These are phyloP conservation scores for Aspergillus jensenii DNA, from an alignment of 2,329 filamentous ascomycete genomes.

Conservation along the genomic window DNA sequence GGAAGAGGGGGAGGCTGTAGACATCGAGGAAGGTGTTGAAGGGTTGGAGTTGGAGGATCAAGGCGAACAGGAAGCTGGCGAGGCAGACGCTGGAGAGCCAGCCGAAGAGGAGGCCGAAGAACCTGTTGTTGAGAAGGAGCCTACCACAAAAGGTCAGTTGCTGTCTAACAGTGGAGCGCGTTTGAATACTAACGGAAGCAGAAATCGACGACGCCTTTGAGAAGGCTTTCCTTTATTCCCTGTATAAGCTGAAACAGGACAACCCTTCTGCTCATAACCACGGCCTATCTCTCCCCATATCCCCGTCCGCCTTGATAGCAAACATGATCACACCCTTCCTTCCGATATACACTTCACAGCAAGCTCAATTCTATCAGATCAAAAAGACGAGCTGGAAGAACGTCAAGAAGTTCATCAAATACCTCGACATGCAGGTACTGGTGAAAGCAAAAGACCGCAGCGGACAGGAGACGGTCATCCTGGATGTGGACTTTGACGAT, in stretches of 20 bases:
- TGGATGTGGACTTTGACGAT: slow-evolving; percentile 66
- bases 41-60: slow-evolving; percentile 37
- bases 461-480: slow-evolving; percentile 62
- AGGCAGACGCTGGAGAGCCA: slow-evolving; percentile 14
- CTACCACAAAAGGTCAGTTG: slow-evolving; percentile 56
- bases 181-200: slow-evolving; percentile 29
- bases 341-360: slow-evolving; percentile 56
- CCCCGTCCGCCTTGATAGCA: slow-evolving; percentile 63
- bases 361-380: slow-evolving; percentile 61
- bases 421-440: slow-evolving; percentile 63
- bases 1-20: slow-evolving; percentile 36
- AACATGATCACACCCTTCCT: slow-evolving; percentile 66
- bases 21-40: slow-evolving; percentile 46
- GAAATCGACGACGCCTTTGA: slow-evolving; percentile 67
- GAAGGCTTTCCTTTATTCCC: slow-evolving; percentile 63
- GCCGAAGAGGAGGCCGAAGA: slow-evolving; percentile 30
- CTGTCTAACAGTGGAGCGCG: neutral
- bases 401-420: slow-evolving; percentile 68
- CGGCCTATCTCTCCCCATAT: slow-evolving; percentile 61
- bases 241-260: slow-evolving; percentile 59
- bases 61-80: slow-evolving; percentile 14
- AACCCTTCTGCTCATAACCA: slow-evolving; percentile 53
- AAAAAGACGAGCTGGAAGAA: slow-evolving; percentile 72
- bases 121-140: slow-evolving; percentile 44
- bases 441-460: slow-evolving; percentile 65